These are phyloP conservation scores for Aspergillus cejpii DNA, from an alignment of 2,329 filamentous ascomycete genomes.

Conservation along the genomic window DNA sequence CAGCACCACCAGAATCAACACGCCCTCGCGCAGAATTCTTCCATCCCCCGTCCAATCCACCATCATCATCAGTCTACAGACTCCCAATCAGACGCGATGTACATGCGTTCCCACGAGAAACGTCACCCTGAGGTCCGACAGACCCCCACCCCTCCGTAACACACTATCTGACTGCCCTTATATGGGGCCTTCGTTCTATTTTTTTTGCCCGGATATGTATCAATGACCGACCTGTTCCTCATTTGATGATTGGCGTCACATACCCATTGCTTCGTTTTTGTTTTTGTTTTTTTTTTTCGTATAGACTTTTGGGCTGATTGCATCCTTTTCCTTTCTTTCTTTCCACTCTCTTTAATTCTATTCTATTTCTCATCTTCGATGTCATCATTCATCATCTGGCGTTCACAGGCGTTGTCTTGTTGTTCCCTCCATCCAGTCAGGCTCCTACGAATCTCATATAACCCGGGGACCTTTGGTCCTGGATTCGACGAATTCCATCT, in stretches of 20 bases:
- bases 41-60: conserved; percentile 17
- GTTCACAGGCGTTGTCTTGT: too few species aligned
- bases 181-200: conserved; percentile 6
- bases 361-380: neutral
- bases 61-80: conserved; percentile 10
- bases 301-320: conserved; percentile 16
- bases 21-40: conserved; percentile 15
- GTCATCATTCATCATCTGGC: too few species aligned
- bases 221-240: conserved; percentile 1
- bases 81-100: conserved; percentile 26
- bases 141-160: conserved; percentile 31
- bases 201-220: conserved; percentile 2
- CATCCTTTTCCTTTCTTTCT: neutral
- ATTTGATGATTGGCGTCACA: conserved; percentile 14
- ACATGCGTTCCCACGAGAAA: conserved; percentile 30
- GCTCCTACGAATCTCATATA: too few species aligned
- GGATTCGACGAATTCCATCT: too few species aligned
- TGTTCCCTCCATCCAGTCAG: too few species aligned
- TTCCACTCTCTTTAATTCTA: neutral
- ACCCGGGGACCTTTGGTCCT: too few species aligned
- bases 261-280: conserved; percentile 9
- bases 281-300: conserved; percentile 5
- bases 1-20: conserved; percentile 34
- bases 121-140: conserved; percentile 24
- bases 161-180: too few species aligned